Conservation (phyloP, 306 rosid genomes). For the Rosa multiflora region DNA sequence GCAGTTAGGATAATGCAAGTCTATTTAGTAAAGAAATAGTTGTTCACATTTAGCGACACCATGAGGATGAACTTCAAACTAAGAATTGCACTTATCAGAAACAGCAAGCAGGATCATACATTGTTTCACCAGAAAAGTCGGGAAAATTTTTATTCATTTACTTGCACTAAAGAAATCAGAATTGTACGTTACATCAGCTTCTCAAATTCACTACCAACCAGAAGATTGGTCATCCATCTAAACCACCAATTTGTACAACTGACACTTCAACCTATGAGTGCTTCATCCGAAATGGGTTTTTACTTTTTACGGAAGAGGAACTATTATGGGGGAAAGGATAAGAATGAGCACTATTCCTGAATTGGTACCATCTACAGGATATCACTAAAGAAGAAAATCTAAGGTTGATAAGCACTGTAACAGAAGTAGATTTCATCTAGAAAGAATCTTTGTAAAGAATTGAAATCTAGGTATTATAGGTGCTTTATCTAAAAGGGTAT, state of each 20-base stretch:
- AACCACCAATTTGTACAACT: slow-evolving; percentile 2
- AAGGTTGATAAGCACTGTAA: neutral
- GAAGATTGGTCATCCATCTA: neutral
- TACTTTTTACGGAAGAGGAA: neutral
- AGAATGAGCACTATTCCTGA: neutral
- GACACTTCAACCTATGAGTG: neutral
- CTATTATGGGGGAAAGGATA: neutral
- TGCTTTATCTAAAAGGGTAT: neutral
- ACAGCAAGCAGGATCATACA: slow-evolving; percentile 2
- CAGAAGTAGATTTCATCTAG: neutral
- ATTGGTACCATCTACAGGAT: neutral
- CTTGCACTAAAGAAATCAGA: neutral
- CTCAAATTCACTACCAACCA: neutral
- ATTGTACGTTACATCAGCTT: neutral
- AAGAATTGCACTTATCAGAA: neutral
- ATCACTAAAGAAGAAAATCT: neutral
- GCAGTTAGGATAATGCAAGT: neutral
- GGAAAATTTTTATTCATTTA: neutral
- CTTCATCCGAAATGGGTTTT: slow-evolving; percentile 1
- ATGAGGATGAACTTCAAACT: neutral
- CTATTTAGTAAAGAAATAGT: neutral
- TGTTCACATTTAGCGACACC: neutral
- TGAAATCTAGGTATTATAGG: neutral
- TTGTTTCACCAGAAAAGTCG: neutral
- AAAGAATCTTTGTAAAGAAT: neutral